phyloP scores from a whole-genome alignment of 2,329 filamentous ascomycete genomes.

The Pyrenophora teres region DNA sequence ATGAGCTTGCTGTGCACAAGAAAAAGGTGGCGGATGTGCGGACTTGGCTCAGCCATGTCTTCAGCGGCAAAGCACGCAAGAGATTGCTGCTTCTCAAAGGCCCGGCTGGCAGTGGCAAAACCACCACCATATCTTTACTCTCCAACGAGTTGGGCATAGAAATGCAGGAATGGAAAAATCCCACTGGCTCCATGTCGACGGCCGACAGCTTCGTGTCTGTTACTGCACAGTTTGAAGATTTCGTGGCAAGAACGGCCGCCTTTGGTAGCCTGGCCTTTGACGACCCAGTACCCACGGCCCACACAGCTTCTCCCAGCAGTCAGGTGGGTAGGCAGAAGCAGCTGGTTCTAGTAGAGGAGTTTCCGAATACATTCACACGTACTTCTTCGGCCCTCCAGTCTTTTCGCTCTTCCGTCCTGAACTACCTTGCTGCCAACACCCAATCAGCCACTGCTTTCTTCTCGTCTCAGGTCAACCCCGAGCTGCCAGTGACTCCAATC shows the following conservation, averaged over 20 bases:
- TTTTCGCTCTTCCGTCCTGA: conserved; percentile 73
- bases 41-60: conserved; percentile 77
- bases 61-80: conserved; percentile 64
- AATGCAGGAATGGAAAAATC: conserved; percentile 90
- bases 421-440: conserved; percentile 72
- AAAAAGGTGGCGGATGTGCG: conserved; percentile 88
- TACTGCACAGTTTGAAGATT: conserved; percentile 87
- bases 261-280: conserved; percentile 71
- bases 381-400: conserved; percentile 52
- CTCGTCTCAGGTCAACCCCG: conserved; percentile 29
- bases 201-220: conserved; percentile 70
- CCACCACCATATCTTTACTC: conserved; percentile 79
- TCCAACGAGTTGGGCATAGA: conserved; percentile 77
- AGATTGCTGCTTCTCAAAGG: conserved; percentile 85
- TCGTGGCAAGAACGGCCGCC: conserved; percentile 78
- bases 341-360: conserved; percentile 56
- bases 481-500: conserved; percentile 61
- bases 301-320: conserved; percentile 18
- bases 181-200: conserved; percentile 64
- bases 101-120: conserved; percentile 90
- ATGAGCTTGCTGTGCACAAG: conserved; percentile 92
- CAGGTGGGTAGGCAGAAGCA: conserved; percentile 40
- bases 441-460: conserved; percentile 58
- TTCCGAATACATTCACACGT: conserved; percentile 55
- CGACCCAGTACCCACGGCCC: conserved; percentile 16